Conservation (phyloP, 768 basidiomycete species). For the Russula ochroleuca region DNA sequence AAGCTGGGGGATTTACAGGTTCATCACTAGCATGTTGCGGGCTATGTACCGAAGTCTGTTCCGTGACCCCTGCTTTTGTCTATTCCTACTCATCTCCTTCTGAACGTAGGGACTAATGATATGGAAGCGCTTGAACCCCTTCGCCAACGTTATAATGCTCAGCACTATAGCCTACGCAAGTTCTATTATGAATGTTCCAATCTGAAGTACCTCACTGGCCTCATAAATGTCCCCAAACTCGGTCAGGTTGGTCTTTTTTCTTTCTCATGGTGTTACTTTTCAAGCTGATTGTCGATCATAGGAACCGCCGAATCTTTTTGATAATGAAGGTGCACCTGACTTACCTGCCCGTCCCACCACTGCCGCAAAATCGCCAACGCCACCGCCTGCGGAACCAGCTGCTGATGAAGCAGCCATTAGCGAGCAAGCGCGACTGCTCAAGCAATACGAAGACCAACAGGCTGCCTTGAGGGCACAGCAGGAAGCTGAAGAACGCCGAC, state of each 20-base stretch:
- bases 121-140: slow-evolving; percentile 86
- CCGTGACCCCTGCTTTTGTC: neutral
- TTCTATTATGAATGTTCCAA: slow-evolving; percentile 99
- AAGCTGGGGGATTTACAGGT: slow-evolving; percentile 98
- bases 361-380: slow-evolving; percentile 48
- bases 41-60: slow-evolving; percentile 89
- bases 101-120: slow-evolving; percentile 72
- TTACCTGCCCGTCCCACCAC: slow-evolving; percentile 77
- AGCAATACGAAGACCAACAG: slow-evolving; percentile 95
- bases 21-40: slow-evolving; percentile 97
- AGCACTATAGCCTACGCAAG: slow-evolving; percentile 90
- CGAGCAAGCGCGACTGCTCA: slow-evolving; percentile 91
- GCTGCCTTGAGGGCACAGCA: slow-evolving; percentile 75
- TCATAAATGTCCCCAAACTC: slow-evolving; percentile 97
- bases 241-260: slow-evolving; percentile 58
- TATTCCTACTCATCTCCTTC: slow-evolving; percentile 10
- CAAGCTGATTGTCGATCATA: slow-evolving; percentile 33
- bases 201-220: slow-evolving; percentile 92
- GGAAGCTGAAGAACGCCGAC: slow-evolving; percentile 77
- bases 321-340: slow-evolving; percentile 78
- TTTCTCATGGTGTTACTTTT: neutral
- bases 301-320: slow-evolving; percentile 95
- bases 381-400: slow-evolving; percentile 67
- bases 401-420: slow-evolving; percentile 68
- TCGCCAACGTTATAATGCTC: slow-evolving; percentile 79